phyloP scores from a whole-genome alignment of 2,329 filamentous ascomycete genomes.

The Paradendryphiella salina region DNA sequence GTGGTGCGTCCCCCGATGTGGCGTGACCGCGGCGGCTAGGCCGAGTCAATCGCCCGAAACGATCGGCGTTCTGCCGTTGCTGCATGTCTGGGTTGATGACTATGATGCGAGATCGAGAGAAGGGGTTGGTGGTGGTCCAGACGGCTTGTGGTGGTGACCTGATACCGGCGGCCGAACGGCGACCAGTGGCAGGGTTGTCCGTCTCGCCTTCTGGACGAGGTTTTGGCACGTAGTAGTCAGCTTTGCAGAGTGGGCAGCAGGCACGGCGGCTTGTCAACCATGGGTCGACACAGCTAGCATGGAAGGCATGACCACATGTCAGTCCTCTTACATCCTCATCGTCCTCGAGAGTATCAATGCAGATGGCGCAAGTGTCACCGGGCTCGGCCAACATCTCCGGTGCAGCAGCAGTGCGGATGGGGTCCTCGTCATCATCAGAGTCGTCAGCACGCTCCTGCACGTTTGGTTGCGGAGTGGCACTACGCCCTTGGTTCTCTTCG shows the following conservation, averaged over 20 bases:
- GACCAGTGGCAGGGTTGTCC: slow-evolving; percentile 32
- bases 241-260: slow-evolving; percentile 96
- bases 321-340: slow-evolving; percentile 93
- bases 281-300: slow-evolving; percentile 91
- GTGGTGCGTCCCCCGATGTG: slow-evolving; percentile 7
- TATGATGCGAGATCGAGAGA: slow-evolving; percentile 40
- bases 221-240: slow-evolving; percentile 95
- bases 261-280: slow-evolving; percentile 94
- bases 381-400: slow-evolving; percentile 79
- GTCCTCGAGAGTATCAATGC: slow-evolving; percentile 89
- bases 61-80: slow-evolving; percentile 20
- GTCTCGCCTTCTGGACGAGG: slow-evolving; percentile 67
- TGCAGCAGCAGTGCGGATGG: slow-evolving; percentile 79
- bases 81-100: slow-evolving; percentile 24
- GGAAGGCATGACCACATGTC: slow-evolving; percentile 97
- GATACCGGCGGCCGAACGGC: slow-evolving; percentile 36
- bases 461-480: slow-evolving; percentile 22
- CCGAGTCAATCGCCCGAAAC: slow-evolving; percentile 30
- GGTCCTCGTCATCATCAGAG: slow-evolving; percentile 72
- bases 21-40: slow-evolving; percentile 31
- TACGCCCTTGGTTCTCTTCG: slow-evolving; percentile 28
- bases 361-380: slow-evolving; percentile 94
- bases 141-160: slow-evolving; percentile 41
- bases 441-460: slow-evolving; percentile 51
- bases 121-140: slow-evolving; percentile 40